phyloP scores from a whole-genome alignment of 2,329 filamentous ascomycete species.

The Fusarium beomiforme region DNA sequence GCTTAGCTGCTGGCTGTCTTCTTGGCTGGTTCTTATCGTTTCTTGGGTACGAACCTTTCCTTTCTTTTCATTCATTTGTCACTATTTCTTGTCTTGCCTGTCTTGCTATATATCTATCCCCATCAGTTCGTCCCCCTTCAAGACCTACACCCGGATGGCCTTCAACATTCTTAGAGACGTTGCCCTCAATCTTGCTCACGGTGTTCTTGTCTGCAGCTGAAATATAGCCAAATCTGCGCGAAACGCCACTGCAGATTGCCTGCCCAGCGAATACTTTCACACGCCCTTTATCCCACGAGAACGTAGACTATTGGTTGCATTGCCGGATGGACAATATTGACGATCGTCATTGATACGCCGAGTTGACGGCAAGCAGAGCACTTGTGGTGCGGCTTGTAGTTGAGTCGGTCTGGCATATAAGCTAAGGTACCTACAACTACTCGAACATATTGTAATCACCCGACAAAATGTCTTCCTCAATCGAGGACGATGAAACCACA shows the following conservation, averaged over 20 bases:
- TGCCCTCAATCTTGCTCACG: slow-evolving; percentile 17
- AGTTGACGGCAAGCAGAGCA: slow-evolving; percentile 36
- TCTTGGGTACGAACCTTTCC: slow-evolving; percentile 23
- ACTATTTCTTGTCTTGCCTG: slow-evolving; percentile 13
- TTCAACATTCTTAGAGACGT: slow-evolving; percentile 23
- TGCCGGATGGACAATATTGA: slow-evolving; percentile 38
- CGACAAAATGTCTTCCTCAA: slow-evolving; percentile 30
- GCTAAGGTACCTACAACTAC: not conserved
- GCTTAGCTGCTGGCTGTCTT: slow-evolving; percentile 5
- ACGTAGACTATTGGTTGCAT: slow-evolving; percentile 16
- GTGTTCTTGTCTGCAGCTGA: slow-evolving; percentile 21
- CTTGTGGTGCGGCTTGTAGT: slow-evolving; percentile 31
- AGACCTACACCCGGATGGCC: slow-evolving; percentile 28
- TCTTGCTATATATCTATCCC: slow-evolving; percentile 18
- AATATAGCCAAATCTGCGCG: slow-evolving; percentile 1
- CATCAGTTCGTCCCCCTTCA: slow-evolving; percentile 7
- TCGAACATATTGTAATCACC: slow-evolving; percentile 7
- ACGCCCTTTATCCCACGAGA: not conserved
- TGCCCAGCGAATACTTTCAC: slow-evolving; percentile 8
- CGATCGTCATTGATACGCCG: slow-evolving; percentile 33
- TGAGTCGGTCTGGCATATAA: slow-evolving; percentile 20
- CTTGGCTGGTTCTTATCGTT: slow-evolving; percentile 31
- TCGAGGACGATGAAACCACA: slow-evolving; percentile 29
- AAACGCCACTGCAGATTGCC: not conserved
- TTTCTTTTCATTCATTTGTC: slow-evolving; percentile 21